Conservation (phyloP, 73 alveolate species). For the Paramecium biaurelia region DNA sequence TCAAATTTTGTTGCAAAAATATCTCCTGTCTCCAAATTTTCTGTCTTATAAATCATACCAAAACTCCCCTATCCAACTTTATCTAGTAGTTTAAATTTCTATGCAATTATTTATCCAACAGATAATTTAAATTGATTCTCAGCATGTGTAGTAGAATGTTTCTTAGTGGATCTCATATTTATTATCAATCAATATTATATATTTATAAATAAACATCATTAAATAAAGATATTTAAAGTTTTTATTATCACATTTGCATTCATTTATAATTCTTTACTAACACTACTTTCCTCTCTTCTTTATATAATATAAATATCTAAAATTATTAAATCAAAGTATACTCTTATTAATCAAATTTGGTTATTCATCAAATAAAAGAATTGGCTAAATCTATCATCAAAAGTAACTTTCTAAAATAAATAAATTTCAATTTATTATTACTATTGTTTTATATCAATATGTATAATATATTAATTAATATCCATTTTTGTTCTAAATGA, state of each 20-base stretch:
- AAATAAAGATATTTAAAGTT: not conserved
- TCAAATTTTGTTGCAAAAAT: constrained; percentile 40
- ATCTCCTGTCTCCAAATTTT: constrained; percentile 40
- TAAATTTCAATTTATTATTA: too few species aligned
- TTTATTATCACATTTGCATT: not conserved
- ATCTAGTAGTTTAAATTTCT: constrained; percentile 3
- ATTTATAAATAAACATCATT: not conserved
- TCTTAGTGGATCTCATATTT: not conserved
- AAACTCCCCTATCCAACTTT: constrained; percentile 21
- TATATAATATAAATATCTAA: too few species aligned
- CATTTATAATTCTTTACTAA: not conserved
- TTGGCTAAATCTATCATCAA: not conserved
- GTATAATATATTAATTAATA: too few species aligned
- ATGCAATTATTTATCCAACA: constrained; percentile 15
- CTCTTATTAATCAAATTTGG: not conserved
- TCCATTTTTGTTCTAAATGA: too few species aligned
- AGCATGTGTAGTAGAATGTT: not conserved
- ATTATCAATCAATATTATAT: not conserved
- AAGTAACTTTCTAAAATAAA: too few species aligned
- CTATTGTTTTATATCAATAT: too few species aligned
- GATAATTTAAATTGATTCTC: not conserved
- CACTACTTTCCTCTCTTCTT: not conserved
- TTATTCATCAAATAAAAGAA: not conserved
- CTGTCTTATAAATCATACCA: constrained; percentile 36
- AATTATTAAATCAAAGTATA: not conserved